These are phyloP conservation scores for Solanum boliviense DNA, from an alignment of 257 asterid genomes.

Conservation along the genomic window DNA sequence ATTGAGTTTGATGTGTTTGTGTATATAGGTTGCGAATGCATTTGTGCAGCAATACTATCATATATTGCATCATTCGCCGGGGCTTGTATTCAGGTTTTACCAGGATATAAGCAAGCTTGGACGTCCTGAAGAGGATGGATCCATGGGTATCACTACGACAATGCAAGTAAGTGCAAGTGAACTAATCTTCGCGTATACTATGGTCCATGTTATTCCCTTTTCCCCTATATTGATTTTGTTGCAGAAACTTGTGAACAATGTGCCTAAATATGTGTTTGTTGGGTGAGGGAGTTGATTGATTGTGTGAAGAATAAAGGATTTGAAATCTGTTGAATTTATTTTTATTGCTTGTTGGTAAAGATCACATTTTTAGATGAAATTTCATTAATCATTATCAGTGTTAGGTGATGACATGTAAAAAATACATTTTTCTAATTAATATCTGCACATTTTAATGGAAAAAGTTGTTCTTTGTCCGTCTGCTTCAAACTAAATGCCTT, in stretches of 20 bases:
- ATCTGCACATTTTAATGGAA: neutral
- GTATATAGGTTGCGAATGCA: conserved; percentile 69
- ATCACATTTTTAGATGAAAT: neutral
- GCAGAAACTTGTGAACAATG: neutral
- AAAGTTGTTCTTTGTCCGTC: neutral
- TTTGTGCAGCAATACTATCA: conserved; percentile 87
- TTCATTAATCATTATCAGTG: neutral
- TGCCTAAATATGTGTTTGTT: neutral
- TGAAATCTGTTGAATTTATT: neutral
- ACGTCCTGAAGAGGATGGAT: conserved; percentile 74
- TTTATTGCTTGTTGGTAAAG: neutral
- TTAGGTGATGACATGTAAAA: neutral
- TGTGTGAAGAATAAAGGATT: neutral
- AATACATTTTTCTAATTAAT: neutral
- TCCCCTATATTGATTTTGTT: neutral
- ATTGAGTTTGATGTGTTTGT: neutral
- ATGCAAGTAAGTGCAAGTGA: conserved; percentile 46
- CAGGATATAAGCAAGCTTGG: conserved; percentile 82
- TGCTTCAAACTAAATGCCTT: neutral
- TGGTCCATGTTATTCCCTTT: neutral
- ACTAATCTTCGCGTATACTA: neutral
- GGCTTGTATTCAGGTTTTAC: conserved; percentile 60
- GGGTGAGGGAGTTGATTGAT: neutral
- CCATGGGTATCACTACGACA: conserved; percentile 66
- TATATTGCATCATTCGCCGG: conserved; percentile 75